Evolutionary conservation across 2,329 filamentous ascomycete genomes (phyloP).

Genomic region (Hypoxylon rubiginosum): DNA sequence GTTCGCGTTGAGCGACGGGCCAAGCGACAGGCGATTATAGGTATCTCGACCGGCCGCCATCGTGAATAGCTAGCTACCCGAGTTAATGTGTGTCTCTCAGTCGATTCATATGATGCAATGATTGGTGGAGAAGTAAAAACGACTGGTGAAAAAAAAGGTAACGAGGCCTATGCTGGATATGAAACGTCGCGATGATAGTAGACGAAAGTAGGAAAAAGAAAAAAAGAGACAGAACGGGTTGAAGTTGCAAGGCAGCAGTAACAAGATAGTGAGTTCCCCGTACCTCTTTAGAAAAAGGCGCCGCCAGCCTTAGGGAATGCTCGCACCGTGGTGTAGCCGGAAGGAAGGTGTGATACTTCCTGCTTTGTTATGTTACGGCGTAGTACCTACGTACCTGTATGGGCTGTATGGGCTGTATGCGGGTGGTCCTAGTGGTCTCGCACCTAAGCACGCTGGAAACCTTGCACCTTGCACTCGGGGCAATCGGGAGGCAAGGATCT

Average conservation of each 20-base stretch:
- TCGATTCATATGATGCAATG: conserved; percentile 46
- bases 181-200: background rate
- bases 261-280: conserved; percentile 6
- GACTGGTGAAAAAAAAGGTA: conserved; percentile 7
- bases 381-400: conserved; percentile 11
- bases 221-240: conserved; percentile 1
- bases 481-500: conserved; percentile 18
- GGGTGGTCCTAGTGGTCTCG: too few relatives aligned
- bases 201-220: conserved; percentile 3
- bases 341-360: conserved; percentile 23
- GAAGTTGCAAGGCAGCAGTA: conserved; percentile 10
- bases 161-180: background rate
- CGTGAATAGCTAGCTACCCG: conserved; percentile 45
- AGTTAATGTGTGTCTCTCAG: conserved; percentile 41
- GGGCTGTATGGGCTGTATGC: too few relatives aligned
- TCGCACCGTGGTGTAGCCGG: conserved; percentile 28
- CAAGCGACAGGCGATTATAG: conserved; percentile 76
- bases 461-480: conserved; percentile 10
- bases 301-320: conserved; percentile 36
- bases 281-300: conserved; percentile 10
- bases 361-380: conserved; percentile 19
- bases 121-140: background rate
- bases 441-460: background rate
- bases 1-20: conserved; percentile 70
- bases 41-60: conserved; percentile 61